Conservation (phyloP, 106 monocot species). For the Cymbidium sinense region DNA sequence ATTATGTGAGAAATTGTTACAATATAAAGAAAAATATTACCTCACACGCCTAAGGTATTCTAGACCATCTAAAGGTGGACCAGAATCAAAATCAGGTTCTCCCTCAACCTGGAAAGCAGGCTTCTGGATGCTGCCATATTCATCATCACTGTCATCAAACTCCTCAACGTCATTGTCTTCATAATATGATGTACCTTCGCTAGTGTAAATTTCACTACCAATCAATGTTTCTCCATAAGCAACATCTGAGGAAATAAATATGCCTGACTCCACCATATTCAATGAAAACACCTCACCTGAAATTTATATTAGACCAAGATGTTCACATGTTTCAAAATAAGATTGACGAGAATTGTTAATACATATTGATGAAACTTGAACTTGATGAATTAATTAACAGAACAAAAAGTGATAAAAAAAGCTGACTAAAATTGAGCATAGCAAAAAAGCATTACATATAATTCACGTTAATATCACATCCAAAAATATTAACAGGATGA, state of each 20-base stretch:
- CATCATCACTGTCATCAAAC: conserved; percentile 55
- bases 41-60: conserved; percentile 97
- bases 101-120: conserved; percentile 82
- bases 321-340: not conserved
- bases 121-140: conserved; percentile 51
- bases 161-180: conserved; percentile 9
- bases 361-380: not conserved
- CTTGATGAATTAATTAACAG: not conserved
- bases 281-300: conserved; percentile 3
- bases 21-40: conserved; percentile 24
- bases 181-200: not conserved
- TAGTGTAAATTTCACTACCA: not conserved
- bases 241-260: not conserved
- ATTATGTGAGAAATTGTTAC: conserved; percentile 1
- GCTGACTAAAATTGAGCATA: not conserved
- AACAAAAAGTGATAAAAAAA: not conserved
- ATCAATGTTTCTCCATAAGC: conserved; percentile 4
- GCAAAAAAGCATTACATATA: not conserved
- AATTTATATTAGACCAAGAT: not conserved
- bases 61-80: conserved; percentile 83
- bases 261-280: not conserved
- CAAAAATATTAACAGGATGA: not conserved
- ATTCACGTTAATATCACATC: not conserved
- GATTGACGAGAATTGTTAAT: not conserved
- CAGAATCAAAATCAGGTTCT: conserved; percentile 97